These are phyloP conservation scores for Colletotrichum musicola DNA, from an alignment of 2,329 filamentous ascomycete species.

Conservation along the genomic window DNA sequence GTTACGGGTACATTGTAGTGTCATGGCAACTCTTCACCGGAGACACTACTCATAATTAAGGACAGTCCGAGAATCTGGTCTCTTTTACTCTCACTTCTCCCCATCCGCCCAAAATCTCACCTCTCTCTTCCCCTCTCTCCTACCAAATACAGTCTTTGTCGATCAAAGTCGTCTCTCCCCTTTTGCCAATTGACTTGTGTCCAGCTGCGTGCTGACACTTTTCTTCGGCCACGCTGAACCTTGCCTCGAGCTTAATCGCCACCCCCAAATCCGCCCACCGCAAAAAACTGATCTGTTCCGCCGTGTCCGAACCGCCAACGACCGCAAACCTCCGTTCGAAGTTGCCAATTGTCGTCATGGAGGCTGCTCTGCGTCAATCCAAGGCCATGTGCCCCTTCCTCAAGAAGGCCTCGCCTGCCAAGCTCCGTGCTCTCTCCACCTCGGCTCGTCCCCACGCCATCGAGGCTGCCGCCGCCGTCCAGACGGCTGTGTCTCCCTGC, in stretches of 20 bases:
- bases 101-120: slow-evolving; percentile 5
- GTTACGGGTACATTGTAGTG: slow-evolving; percentile 9
- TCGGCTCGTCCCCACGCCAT: slow-evolving; percentile 63
- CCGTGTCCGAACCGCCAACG: neutral
- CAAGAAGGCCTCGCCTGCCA: slow-evolving; percentile 92
- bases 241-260: slow-evolving; percentile 23
- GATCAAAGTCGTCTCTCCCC: slow-evolving; percentile 17
- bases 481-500: slow-evolving; percentile 73
- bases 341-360: slow-evolving; percentile 70
- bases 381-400: slow-evolving; percentile 98
- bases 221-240: slow-evolving; percentile 27
- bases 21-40: slow-evolving; percentile 39
- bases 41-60: slow-evolving; percentile 34
- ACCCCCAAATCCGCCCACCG: slow-evolving; percentile 18
- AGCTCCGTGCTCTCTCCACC: slow-evolving; percentile 89
- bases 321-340: slow-evolving; percentile 15
- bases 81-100: slow-evolving; percentile 23
- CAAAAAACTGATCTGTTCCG: slow-evolving; percentile 19
- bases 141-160: slow-evolving; percentile 12
- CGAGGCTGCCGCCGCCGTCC: slow-evolving; percentile 57
- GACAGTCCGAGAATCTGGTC: slow-evolving; percentile 33
- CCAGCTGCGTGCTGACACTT: slow-evolving; percentile 28
- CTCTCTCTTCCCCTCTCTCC: neutral
- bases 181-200: slow-evolving; percentile 33
- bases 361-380: slow-evolving; percentile 93